These are phyloP conservation scores for Coemansia sp. DNA, from an alignment of 192 early-diverging fungal species.

Conservation along the genomic window DNA sequence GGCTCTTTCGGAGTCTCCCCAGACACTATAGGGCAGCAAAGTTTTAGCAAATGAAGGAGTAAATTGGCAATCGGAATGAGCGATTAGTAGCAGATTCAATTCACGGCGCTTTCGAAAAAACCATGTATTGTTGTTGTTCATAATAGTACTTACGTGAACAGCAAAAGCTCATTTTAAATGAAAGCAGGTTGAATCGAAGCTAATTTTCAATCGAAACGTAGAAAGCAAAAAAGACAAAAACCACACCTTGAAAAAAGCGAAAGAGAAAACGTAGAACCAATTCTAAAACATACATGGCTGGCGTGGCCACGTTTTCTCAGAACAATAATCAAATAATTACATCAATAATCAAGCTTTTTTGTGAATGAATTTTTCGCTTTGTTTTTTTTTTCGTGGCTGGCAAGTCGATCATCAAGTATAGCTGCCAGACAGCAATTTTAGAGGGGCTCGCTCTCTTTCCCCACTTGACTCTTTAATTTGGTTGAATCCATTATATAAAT, in stretches of 20 bases:
- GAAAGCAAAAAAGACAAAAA: not conserved
- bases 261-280: too few relatives aligned
- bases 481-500: constrained; percentile 10
- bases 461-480: not conserved
- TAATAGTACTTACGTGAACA: constrained; percentile 34
- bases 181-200: not conserved
- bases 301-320: too few relatives aligned
- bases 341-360: not conserved
- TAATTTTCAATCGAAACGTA: not conserved
- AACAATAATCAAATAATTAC: not conserved
- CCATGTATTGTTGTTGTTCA: not conserved
- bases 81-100: not conserved
- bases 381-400: too few relatives aligned
- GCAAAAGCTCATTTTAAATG: constrained; percentile 29
- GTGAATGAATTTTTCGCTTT: not conserved
- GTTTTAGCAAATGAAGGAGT: not conserved
- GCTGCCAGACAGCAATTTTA: too few relatives aligned
- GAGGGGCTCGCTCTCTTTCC: constrained; percentile 3
- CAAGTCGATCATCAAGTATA: too few relatives aligned
- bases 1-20: constrained; percentile 85
- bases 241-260: too few relatives aligned
- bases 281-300: too few relatives aligned
- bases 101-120: too few relatives aligned
- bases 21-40: constrained; percentile 63
- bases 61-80: not conserved